Evolutionary conservation across 176 grass and related monocot species (phyloP).

Genomic region (Eleusine indica): DNA sequence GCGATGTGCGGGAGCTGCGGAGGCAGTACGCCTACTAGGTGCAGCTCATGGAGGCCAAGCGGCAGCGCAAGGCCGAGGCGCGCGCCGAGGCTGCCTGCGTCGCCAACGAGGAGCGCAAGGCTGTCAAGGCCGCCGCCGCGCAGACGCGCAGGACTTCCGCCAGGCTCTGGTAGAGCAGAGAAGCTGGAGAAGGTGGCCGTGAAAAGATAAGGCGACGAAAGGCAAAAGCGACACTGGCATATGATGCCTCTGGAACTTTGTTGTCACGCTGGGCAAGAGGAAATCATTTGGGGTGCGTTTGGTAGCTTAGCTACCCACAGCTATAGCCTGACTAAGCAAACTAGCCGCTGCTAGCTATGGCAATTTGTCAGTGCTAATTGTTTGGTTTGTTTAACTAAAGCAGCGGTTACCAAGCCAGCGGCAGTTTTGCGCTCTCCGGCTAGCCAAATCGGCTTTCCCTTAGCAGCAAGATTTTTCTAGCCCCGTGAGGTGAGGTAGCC

Average conservation of each 20-base stretch:
- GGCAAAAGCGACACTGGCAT: slow-evolving; percentile 2
- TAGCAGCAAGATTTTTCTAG: no score
- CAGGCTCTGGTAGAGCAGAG: slow-evolving; percentile 59
- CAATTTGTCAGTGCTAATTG: no score
- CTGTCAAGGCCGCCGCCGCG: slow-evolving; percentile 67
- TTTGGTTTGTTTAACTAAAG: no score
- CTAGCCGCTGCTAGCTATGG: no score
- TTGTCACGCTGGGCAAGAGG: slow-evolving; percentile 39
- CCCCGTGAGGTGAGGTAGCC: no score
- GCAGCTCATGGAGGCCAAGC: slow-evolving; percentile 68
- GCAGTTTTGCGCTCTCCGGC: no score
- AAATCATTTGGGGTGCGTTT: slow-evolving; percentile 30
- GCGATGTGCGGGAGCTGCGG: slow-evolving; percentile 66
- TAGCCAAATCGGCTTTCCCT: no score
- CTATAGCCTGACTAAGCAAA: no score
- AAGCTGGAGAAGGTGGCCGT: neutral
- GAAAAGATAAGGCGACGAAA: slow-evolving; percentile 27
- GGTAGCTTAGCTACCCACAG: no score
- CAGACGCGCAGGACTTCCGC: slow-evolving; percentile 76
- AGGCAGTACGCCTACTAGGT: slow-evolving; percentile 73
- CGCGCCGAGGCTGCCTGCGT: slow-evolving; percentile 63
- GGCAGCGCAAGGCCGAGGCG: slow-evolving; percentile 79
- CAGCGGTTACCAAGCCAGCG: no score
- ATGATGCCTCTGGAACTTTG: slow-evolving; percentile 42
- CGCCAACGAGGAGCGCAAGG: slow-evolving; percentile 84